Evolutionary conservation across 306 rosid species (phyloP).

Genomic region (Cicer bijugum): DNA sequence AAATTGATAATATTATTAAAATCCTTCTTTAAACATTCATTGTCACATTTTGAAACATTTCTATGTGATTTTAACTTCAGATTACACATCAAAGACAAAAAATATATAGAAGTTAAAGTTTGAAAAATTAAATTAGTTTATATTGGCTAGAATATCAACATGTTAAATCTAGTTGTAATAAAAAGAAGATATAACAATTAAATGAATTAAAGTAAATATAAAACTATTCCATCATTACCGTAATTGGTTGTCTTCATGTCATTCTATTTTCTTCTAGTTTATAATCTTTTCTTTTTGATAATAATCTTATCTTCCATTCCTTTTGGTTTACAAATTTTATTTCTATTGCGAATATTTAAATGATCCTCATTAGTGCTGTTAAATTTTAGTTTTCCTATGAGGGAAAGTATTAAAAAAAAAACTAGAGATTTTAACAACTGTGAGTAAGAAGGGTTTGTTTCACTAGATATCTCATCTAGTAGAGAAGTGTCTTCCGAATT

Average conservation of each 20-base stretch:
- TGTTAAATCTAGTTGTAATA: background rate
- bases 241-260: background rate
- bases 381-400: too few relatives aligned
- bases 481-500: constrained; percentile 14
- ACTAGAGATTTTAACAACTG: constrained; percentile 2
- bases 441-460: constrained; percentile 3
- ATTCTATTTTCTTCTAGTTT: too few relatives aligned
- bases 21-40: background rate
- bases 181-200: background rate
- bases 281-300: too few relatives aligned
- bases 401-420: too few relatives aligned
- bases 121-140: background rate
- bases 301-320: too few relatives aligned
- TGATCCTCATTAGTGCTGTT: too few relatives aligned
- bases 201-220: background rate
- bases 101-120: background rate
- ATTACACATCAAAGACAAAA: background rate
- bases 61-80: background rate
- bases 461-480: constrained; percentile 18
- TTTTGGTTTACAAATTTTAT: too few relatives aligned
- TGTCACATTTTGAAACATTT: background rate
- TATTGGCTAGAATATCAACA: constrained; percentile 7
- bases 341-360: too few relatives aligned
- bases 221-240: background rate
- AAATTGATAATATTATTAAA: background rate